Base-by-base conservation (phyloP, 768 basidiomycete species). In the Hygrophorus pudorinus region DNA sequence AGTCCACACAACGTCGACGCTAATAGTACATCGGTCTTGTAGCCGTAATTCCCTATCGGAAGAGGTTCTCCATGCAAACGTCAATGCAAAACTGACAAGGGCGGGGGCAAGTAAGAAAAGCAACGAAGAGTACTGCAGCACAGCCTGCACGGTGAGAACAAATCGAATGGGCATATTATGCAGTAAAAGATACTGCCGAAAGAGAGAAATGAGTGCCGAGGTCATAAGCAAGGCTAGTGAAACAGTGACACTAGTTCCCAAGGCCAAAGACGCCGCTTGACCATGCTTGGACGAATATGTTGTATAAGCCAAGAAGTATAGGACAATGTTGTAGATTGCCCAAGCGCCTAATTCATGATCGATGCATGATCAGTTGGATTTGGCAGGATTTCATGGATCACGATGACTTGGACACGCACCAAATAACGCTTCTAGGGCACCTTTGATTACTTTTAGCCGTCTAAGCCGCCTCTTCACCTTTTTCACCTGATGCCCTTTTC, bases 1-100 rank as follows among this genome's bases (percentile, higher is more conserved):
- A 4, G 75, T 70, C 85, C 85, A 87, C 8, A 79, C 61, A 34
- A 78, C 65, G 54, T 86, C 85, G 34, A 85, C 63, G 49, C 83
- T 78, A 62, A 81, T 66, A 36, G 62, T 59, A 47, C 85, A 86
- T n/a, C 76, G 70, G 35, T 58, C 57, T 17, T 54, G 56, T 30
- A 65, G 52, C 43, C 63, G 61, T 35, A 73, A 48, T 42, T 65
- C 65, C 21, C 56, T 30, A 42, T 66, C 58, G 1, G 64, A 40
- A 8, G 66, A 56, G 16, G 65, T 58, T 50, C 65, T 69, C 81
- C 80, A 82, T 7, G 70, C 41, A 33, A 70, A 66, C 32, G 79
- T 63, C 16, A 85, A 58, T 6, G 63, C 69, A 32, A 84, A 48
- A 53, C 81, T 86, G 50, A 68, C 62, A 36, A 72, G 52, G 24